These are phyloP conservation scores for Fusarium torreyae DNA, from an alignment of 2,329 filamentous ascomycete genomes.

Conservation along the genomic window DNA sequence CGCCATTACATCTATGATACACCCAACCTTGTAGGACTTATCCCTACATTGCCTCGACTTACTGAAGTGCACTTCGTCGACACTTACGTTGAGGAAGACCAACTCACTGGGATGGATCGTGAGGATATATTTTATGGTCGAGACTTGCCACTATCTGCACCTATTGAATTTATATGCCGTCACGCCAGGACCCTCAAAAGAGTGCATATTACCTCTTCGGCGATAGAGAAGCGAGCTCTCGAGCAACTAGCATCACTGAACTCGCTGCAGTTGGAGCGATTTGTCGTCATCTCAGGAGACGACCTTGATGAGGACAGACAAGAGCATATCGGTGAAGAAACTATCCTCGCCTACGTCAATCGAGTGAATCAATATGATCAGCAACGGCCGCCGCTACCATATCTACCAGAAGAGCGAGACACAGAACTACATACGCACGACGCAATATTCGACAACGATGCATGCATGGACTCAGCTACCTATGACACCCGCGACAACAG, in stretches of 20 bases:
- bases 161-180: background rate
- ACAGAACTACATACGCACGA: slow-evolving; percentile 7
- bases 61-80: slow-evolving; percentile 9
- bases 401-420: background rate
- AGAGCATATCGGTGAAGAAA: slow-evolving; percentile 1
- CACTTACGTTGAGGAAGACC: background rate
- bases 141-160: background rate
- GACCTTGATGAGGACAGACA: background rate
- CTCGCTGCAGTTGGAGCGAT: slow-evolving; percentile 2
- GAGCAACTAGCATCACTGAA: background rate
- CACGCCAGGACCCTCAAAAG: slow-evolving; percentile 13
- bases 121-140: too few species aligned
- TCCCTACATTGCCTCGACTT: slow-evolving; percentile 5
- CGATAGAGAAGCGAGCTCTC: background rate
- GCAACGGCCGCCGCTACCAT: background rate
- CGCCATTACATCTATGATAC: too few species aligned
- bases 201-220: background rate
- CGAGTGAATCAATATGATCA: fast-evolving
- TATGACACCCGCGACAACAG: slow-evolving; percentile 1
- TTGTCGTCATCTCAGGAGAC: slow-evolving; percentile 9
- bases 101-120: too few species aligned
- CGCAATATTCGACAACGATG: background rate
- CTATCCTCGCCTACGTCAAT: slow-evolving; percentile 6
- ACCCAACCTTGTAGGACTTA: background rate
- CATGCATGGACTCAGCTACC: background rate